Base-by-base conservation (phyloP, 768 basidiomycete species). In the Mycena vitilis region DNA sequence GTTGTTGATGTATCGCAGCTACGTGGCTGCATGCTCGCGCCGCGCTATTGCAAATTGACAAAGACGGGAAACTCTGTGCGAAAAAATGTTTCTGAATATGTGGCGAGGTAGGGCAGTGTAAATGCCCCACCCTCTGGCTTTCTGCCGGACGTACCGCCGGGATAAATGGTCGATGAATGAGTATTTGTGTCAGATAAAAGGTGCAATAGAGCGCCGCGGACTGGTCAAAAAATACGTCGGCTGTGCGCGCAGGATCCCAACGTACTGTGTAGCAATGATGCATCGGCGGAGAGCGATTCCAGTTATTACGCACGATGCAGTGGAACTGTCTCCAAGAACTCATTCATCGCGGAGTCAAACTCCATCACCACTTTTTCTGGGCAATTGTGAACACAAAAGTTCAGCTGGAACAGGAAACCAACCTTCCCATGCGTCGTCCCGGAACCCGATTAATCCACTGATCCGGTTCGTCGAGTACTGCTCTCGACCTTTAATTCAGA, bases 41-140 rank as follows among this genome's bases (percentile, higher is more conserved):
- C 5, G 91, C 83, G 47, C 89, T 91, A 45, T 86, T 85, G 76
- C 89, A 91, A 64, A 91, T 91, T 0, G 89, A 87, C 5, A 91
- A 81, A 0, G 89, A 90, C 1, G 90, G 89, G 71, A 89, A 85
- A 7, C 47, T 22, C 68, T 68, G 5, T 30, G 30, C 3, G 2
- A 5, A 30, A 30, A 5, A 30, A 30, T 30, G 30, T 30, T 3
- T 30, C 30, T 30, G 30, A 30, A 30, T 30, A 5, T 30, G 30
- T 30, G 5, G 30, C 30, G 30, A 30, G 30, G 5, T 5, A 3
- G 30, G 30, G 30, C 30, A 30, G 30, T 30, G 30, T 30, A 5
- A 30, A 30, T 3, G 30, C 2, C 5, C 5, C 30, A 58, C 65
- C 1, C 83, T 79, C 15, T 84, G 73, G 10, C 78, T 74, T 0